phyloP scores from a whole-genome alignment of 1,139 yeast species.

The Taiozyma onychis region DNA sequence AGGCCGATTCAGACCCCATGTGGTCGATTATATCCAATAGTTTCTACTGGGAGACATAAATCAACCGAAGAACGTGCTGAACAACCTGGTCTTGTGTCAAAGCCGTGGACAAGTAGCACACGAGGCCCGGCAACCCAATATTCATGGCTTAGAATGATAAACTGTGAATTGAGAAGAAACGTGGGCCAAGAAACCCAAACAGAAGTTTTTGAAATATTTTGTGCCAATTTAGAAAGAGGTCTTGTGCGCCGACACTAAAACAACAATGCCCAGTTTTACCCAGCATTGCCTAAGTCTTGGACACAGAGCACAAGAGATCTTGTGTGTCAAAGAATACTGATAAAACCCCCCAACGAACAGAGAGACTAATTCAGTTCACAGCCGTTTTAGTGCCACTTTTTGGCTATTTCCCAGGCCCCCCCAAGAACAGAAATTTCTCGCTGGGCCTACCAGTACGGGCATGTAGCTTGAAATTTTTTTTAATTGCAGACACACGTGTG shows the following conservation, averaged over 20 bases:
- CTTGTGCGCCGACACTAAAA: neutral
- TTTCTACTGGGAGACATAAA: neutral
- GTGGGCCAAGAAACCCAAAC: constrained; percentile 1
- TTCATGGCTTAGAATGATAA: neutral
- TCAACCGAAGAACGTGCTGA: neutral
- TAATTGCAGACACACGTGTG: neutral
- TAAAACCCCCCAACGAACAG: too few relatives aligned
- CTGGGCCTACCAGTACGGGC: neutral
- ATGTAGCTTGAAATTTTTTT: neutral
- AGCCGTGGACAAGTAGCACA: neutral
- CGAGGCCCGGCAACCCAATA: neutral
- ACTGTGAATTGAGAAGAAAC: neutral
- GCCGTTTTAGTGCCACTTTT: too few relatives aligned
- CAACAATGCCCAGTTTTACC: neutral
- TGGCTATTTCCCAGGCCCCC: neutral
- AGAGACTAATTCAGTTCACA: too few relatives aligned
- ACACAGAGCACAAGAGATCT: neutral
- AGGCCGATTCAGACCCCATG: neutral
- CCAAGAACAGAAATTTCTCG: neutral
- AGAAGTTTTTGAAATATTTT: neutral
- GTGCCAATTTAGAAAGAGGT: constrained; percentile 1
- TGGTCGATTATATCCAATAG: neutral
- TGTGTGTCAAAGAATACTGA: too few relatives aligned
- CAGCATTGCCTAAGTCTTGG: neutral
- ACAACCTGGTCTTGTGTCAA: too few relatives aligned